Base-by-base conservation (phyloP, 2,329 filamentous ascomycete species). In the Colletotrichum truncatum region DNA sequence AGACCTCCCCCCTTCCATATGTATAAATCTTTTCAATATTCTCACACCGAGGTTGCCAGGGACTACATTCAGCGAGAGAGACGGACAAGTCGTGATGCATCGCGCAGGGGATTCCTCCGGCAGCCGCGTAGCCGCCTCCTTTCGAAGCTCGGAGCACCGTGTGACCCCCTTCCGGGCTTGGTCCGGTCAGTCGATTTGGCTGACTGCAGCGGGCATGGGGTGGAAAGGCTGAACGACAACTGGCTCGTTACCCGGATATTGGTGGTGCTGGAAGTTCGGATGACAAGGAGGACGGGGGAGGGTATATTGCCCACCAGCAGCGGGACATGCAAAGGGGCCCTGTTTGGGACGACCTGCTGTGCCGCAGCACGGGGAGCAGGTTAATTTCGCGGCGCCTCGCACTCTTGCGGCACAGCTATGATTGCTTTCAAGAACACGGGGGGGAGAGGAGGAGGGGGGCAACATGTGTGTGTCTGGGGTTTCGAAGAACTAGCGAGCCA, bases 101-200 rank as follows among this genome's bases (percentile, higher is more conserved):
- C 16, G 49, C 57, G 41, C 48, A 61, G 48, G 56, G 62, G 61
- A 32, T 18, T 5, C 23, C n/a, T 14, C 38, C 55, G 36, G 48
- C 56, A 65, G 21, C 49, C 56, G 56, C 41, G 56, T 26, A 53
- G 49, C 57, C 56, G 62, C 62, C 59, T 25, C 32, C 43, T 21
- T 55, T 16, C 23, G 38, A 11, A 65, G 56, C 56, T 65, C 56
- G 62, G 62, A 45, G 62, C 62, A 38, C 62, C 26, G 48, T 36
- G 43, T 62, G 56, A 51, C 32, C 21, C 48, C 48, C 56, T 16
- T 32, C 25, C 49, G 32, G 56, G 26, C 48, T 43, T 41, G 62
- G 54, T 61, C 62, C 26, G 39, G n/a, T n/a, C 52, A 32, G 36
- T 51, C 53, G 39, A 49, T 49, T 43, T 54, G 62, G 56, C 30